phyloP scores from a whole-genome alignment of 805 yeast genomes.

The Wickerhamomyces mucosus region DNA sequence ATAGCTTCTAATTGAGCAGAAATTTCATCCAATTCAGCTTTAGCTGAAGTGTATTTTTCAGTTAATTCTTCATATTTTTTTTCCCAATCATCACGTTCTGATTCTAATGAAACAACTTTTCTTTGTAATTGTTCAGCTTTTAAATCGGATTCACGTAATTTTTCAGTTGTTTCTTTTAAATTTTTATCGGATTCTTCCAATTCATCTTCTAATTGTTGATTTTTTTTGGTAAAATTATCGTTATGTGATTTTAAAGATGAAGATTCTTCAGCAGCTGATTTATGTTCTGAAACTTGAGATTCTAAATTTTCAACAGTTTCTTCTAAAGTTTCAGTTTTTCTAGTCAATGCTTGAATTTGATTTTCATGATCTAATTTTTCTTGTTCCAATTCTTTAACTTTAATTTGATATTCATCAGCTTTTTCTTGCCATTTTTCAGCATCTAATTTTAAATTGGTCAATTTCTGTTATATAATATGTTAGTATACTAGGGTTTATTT shows the following conservation, averaged over 20 bases:
- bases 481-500: too few relatives aligned
- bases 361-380: conserved; percentile 88
- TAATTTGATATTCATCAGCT: conserved; percentile 75
- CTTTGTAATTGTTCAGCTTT: conserved; percentile 95
- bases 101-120: conserved; percentile 83
- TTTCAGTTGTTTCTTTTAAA: conserved; percentile 87
- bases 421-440: conserved; percentile 97
- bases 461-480: conserved; percentile 40
- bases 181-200: conserved; percentile 84
- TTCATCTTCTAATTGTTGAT: conserved; percentile 81
- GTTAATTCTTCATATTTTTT: conserved; percentile 82
- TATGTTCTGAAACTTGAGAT: conserved; percentile 60
- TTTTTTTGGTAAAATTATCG: conserved; percentile 85
- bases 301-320: conserved; percentile 69
- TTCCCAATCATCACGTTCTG: conserved; percentile 88
- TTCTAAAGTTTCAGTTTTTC: conserved; percentile 86
- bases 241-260: conserved; percentile 80
- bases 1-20: conserved; percentile 79
- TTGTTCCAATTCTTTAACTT: conserved; percentile 86
- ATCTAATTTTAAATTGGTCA: conserved; percentile 82
- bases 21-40: conserved; percentile 93
- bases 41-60: conserved; percentile 72
- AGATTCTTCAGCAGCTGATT: conserved; percentile 85
- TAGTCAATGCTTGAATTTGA: conserved; percentile 85
- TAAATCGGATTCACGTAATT: conserved; percentile 90